Evolutionary conservation across 495 filamentous ascomycete species (phyloP).

Genomic region (Acidomyces sp.): DNA sequence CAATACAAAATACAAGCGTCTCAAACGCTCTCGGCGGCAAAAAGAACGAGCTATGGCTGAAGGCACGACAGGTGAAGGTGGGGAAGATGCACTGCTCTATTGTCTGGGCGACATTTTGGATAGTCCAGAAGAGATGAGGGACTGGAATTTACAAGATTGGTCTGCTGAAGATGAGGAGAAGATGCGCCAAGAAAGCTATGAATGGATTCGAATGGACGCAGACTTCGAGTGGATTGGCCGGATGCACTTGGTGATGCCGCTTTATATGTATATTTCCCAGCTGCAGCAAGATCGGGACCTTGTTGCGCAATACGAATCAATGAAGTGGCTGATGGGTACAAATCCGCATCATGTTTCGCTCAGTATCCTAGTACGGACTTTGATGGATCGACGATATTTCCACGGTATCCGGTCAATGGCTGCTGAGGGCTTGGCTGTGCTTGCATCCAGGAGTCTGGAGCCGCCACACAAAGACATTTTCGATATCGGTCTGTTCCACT

Average conservation of each 20-base stretch:
- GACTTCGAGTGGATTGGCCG: constrained; percentile 97
- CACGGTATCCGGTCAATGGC: constrained; percentile 80
- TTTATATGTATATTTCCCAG: constrained; percentile 96
- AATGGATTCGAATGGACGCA: constrained; percentile 96
- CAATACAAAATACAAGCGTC: constrained; percentile 96
- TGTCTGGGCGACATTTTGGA: constrained; percentile 85
- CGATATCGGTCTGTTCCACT: constrained; percentile 72
- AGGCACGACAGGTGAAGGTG: constrained; percentile 50
- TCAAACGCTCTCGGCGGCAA: constrained; percentile 83
- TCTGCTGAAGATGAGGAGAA: constrained; percentile 65
- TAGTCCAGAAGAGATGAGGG: constrained; percentile 60
- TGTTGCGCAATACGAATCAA: constrained; percentile 77
- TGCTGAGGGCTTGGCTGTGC: constrained; percentile 48
- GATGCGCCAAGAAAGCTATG: constrained; percentile 94
- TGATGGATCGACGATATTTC: constrained; percentile 88
- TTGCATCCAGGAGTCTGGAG: neutral
- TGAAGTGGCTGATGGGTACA: constrained; percentile 47
- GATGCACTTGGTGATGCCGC: constrained; percentile 62
- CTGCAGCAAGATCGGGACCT: constrained; percentile 96
- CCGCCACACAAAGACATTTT: constrained; percentile 49
- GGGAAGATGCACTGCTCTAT: constrained; percentile 79
- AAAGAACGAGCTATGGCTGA: constrained; percentile 60
- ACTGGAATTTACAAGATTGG: constrained; percentile 86
- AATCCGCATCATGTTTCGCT: constrained; percentile 61
- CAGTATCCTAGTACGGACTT: constrained; percentile 71